Conservation (phyloP, 192 early-diverging fungal genomes). For the Linnemannia exigua region DNA sequence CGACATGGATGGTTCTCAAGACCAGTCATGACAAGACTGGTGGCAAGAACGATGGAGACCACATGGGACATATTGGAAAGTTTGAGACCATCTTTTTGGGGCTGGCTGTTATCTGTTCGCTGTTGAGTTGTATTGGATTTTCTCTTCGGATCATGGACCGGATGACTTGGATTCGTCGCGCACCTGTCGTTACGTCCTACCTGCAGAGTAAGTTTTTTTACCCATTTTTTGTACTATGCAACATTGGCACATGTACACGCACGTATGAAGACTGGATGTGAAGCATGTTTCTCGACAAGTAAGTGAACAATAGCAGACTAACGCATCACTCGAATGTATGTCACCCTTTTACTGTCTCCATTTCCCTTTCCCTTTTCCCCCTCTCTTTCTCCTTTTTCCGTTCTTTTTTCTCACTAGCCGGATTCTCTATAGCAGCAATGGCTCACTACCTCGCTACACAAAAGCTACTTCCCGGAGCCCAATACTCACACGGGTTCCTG, state of each 20-base stretch:
- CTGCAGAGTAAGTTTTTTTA: constrained; percentile 28
- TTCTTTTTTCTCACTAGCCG: constrained; percentile 1
- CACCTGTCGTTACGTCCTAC: constrained; percentile 18
- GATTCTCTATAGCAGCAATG: constrained; percentile 31
- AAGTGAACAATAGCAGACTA: not conserved
- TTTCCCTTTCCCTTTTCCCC: not conserved
- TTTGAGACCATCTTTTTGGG: constrained; percentile 18
- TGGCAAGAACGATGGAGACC: not conserved
- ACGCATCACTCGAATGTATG: not conserved
- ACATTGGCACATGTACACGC: not conserved
- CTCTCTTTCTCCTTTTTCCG: not conserved
- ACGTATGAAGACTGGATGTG: not conserved
- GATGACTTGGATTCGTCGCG: constrained; percentile 16
- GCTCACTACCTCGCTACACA: constrained; percentile 10
- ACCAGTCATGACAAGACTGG: constrained; percentile 25
- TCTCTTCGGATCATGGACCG: constrained; percentile 46
- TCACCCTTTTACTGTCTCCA: not conserved
- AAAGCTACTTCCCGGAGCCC: constrained; percentile 14
- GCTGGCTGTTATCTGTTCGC: constrained; percentile 17
- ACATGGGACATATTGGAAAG: constrained; percentile 15
- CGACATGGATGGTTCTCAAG: constrained; percentile 36
- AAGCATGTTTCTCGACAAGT: not conserved
- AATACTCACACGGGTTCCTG: constrained; percentile 49
- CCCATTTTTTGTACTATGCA: too few species aligned
- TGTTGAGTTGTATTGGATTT: constrained; percentile 40